phyloP scores from a whole-genome alignment of 2,329 filamentous ascomycete genomes.

The Reticulascus tulasneorum region DNA sequence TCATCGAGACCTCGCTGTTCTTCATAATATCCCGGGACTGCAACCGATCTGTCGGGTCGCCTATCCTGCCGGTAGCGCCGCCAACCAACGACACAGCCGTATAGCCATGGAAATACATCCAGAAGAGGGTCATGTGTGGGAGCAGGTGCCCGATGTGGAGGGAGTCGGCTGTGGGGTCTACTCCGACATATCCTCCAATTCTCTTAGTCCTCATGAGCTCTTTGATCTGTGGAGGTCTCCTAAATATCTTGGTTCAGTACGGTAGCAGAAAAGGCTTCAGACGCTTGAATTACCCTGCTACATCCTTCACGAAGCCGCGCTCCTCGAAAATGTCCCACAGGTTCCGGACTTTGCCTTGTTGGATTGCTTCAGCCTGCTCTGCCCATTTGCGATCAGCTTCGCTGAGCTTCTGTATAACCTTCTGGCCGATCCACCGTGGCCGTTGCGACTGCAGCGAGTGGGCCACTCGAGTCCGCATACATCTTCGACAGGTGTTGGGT shows the following conservation, averaged over 20 bases:
- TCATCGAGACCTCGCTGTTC: constrained; percentile 52
- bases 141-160: constrained; percentile 78
- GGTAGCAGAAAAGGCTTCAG: background rate
- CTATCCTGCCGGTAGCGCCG: constrained; percentile 72
- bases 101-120: constrained; percentile 76
- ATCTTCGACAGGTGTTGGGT: constrained; percentile 10
- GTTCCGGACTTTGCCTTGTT: constrained; percentile 44
- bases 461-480: constrained; percentile 5
- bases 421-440: constrained; percentile 33
- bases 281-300: constrained; percentile 57
- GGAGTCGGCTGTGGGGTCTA: constrained; percentile 77
- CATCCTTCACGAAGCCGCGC: constrained; percentile 69
- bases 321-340: constrained; percentile 65
- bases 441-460: constrained; percentile 16
- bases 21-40: constrained; percentile 53
- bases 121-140: constrained; percentile 79
- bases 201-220: constrained; percentile 61
- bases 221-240: constrained; percentile 50
- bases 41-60: constrained; percentile 71
- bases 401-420: constrained; percentile 39
- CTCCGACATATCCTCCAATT: constrained; percentile 73
- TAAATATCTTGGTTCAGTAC: constrained; percentile 16
- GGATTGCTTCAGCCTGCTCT: constrained; percentile 40
- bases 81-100: constrained; percentile 64
- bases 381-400: constrained; percentile 45